Evolutionary conservation across 768 basidiomycete genomes (phyloP), one percentile per base, ranked within the genome.

Genomic region (Kwoniella newhampshirensis): DNA sequence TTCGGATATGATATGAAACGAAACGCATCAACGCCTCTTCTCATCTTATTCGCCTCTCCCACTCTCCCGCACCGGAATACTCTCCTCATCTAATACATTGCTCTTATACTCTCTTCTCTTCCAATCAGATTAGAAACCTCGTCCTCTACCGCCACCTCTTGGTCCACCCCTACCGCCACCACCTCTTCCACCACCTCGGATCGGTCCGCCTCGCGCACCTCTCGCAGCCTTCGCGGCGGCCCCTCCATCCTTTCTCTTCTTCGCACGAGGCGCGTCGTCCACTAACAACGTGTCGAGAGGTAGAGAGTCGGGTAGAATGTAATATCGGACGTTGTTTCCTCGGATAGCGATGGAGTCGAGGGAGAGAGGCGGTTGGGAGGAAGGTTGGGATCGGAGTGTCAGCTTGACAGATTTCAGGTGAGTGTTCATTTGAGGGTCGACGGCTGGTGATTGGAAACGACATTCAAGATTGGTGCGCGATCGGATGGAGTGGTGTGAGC

Each of bases 361-460:
- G 20, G 88, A 81, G 25, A 85, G 79, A 3, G 92, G 89, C 1
- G 70, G 63, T 44, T 54, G 60, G 7, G 56, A 35, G 7, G 65
- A 30, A n/a, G 66, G 21, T 44, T 64, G 63, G 54, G 92, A 89
- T 59, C 89, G 87, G 27, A 85, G 82, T n/a, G 91, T 91, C 81
- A 98, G 87, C 79, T 96, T 97, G 64, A 99, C 89, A 45, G 91
- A 90, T 81, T 99, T 99, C 50, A 99, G 82, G 68, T 97, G 88
- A 2, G 94, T 98, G 80, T 97, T 98, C 94, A 99, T 99, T 73
- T 94, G 91, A 83, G 94, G 92, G 78, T 99, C 94, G 48, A 99
- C 96, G 57, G 92, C 94, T 97, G 59, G 91, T 92, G 96, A 76
- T 15, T 37, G 39, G 20, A 27, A n/a, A 18, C 4, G 41, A 44